These are phyloP conservation scores for Psilocybe sp. DNA, from an alignment of 768 basidiomycete species.

Conservation along the genomic window DNA sequence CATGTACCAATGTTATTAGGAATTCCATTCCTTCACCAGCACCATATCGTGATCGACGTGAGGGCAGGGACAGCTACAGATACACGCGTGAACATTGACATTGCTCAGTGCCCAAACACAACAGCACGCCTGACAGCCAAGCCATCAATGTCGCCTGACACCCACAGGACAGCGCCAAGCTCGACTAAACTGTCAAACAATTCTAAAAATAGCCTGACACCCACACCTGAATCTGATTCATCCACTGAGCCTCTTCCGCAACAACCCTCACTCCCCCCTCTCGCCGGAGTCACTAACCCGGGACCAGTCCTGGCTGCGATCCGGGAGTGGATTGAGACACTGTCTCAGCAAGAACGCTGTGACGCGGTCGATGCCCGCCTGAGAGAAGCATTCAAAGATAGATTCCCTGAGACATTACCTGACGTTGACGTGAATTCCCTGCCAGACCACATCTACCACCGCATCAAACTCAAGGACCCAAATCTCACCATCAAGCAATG, in stretches of 20 bases:
- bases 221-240: too few species aligned
- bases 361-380: too few species aligned
- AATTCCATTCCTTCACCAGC: neutral
- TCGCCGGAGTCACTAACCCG: neutral
- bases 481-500: too few species aligned
- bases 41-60: neutral
- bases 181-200: too few species aligned
- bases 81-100: neutral
- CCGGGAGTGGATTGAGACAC: neutral
- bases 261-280: neutral
- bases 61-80: neutral
- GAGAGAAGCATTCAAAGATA: too few species aligned
- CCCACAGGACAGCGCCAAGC: neutral
- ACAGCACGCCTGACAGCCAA: neutral
- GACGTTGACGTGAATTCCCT: neutral
- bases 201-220: too few species aligned
- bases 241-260: neutral
- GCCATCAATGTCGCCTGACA: neutral
- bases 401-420: neutral
- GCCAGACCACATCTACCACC: too few species aligned
- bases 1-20: neutral
- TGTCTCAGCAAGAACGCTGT: slow-evolving; percentile 17
- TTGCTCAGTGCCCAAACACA: neutral
- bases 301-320: neutral
- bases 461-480: too few species aligned